Evolutionary conservation across 352 stramenopile genomes (phyloP).

Genomic region (Phytophthora lateralis): DNA sequence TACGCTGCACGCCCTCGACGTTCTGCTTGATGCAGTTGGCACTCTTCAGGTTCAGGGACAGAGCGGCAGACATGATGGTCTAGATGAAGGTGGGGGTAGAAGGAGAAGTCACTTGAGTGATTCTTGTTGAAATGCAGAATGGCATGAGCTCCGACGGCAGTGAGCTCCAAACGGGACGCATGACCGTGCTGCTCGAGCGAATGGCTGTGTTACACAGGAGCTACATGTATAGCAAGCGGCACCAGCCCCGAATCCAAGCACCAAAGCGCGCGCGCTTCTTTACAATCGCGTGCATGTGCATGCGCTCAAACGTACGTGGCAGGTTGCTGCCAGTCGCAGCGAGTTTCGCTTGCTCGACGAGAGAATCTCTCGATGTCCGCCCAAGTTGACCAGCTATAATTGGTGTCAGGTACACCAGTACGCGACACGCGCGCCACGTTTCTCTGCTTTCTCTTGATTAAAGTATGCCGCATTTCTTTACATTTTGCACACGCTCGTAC

Average conservation of each 20-base stretch:
- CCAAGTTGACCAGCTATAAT: no score
- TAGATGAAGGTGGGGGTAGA: background rate
- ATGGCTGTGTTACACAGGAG: background rate
- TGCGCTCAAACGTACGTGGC: background rate
- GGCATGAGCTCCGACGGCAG: background rate
- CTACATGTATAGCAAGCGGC: constrained; percentile 1
- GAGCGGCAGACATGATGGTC: constrained; percentile 27
- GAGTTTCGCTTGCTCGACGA: background rate
- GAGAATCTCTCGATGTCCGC: background rate
- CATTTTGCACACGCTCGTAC: background rate
- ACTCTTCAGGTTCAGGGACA: constrained; percentile 28
- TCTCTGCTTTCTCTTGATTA: constrained; percentile 15
- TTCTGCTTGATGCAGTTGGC: constrained; percentile 34
- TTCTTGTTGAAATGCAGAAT: constrained; percentile 17
- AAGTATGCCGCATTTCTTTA: constrained; percentile 13
- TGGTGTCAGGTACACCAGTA: background rate
- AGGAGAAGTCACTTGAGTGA: constrained; percentile 10
- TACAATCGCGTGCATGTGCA: background rate
- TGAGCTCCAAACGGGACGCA: background rate
- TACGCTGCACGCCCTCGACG: constrained; percentile 39
- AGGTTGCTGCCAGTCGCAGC: no score
- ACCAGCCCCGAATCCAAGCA: background rate
- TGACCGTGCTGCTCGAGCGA: background rate
- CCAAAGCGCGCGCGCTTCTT: constrained; percentile 1
- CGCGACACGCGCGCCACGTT: constrained; percentile 6